Evolutionary conservation across 805 yeast genomes (phyloP).

Genomic region (Monosporozyma servazzii): DNA sequence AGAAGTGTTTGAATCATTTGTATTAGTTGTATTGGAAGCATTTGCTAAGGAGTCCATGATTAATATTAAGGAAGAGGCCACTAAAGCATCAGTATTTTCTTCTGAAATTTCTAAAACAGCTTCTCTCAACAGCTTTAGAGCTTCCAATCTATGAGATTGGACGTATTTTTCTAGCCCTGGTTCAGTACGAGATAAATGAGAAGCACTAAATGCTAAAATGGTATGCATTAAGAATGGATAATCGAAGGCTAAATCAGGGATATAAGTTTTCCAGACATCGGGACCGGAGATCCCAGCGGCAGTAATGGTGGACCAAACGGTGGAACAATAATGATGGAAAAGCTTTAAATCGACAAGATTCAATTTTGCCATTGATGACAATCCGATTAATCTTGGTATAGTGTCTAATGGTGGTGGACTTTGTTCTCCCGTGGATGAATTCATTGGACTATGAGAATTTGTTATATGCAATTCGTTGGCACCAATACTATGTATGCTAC

Average conservation of each 20-base stretch:
- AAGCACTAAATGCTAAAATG: slow-evolving; percentile 81
- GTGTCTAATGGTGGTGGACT: not conserved
- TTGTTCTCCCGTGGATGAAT: not conserved
- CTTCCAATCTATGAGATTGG: slow-evolving; percentile 80
- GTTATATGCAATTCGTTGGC: not conserved
- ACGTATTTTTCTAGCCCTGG: slow-evolving; percentile 71
- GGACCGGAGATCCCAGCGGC: slow-evolving; percentile 80
- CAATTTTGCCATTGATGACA: slow-evolving; percentile 31
- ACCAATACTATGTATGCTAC: not conserved
- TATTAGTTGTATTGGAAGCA: slow-evolving; percentile 45
- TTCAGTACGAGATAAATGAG: slow-evolving; percentile 75
- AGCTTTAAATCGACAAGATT: slow-evolving; percentile 70
- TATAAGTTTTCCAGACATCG: slow-evolving; percentile 78
- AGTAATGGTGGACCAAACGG: slow-evolving; percentile 79
- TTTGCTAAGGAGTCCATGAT: slow-evolving; percentile 92
- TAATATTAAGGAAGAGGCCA: slow-evolving; percentile 79
- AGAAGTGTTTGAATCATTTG: slow-evolving; percentile 35
- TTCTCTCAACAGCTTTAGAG: slow-evolving; percentile 67
- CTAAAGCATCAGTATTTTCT: slow-evolving; percentile 85
- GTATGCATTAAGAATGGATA: slow-evolving; percentile 91
- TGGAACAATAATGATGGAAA: slow-evolving; percentile 79
- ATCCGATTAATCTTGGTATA: slow-evolving; percentile 5
- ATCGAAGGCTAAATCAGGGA: slow-evolving; percentile 79
- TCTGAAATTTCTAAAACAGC: slow-evolving; percentile 77
- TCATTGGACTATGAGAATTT: slow-evolving; percentile 1